Evolutionary conservation across 2,329 filamentous ascomycete genomes (phyloP), one percentile per base, ranked within the genome.

Genomic region (Graphilbum sp.): DNA sequence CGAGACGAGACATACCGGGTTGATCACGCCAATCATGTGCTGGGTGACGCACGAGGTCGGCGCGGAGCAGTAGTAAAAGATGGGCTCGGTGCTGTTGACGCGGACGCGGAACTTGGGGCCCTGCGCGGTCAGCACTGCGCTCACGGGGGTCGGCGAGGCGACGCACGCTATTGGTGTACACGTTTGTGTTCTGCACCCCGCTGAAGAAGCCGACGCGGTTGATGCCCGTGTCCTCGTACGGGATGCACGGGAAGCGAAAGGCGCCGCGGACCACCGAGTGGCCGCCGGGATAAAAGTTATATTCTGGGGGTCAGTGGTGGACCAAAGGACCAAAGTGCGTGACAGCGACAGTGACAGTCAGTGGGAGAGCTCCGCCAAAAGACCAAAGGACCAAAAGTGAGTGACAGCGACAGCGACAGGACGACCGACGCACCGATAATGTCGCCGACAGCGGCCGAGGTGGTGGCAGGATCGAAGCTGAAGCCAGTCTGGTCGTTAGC

Each of bases 11-110:
- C 62, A 43, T 59, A 75, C 70, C 7, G 76, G 69, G 49, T 87
- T 88, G 46, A 88, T 77, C 2, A 72, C 78, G 3, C 80, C 81
- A 15, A 88, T 67, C 81, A 88, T 88, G 18, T 71, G 66, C 32
- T 77, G 66, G 3, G 58, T 53, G 3, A 64, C 62, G 49, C 82
- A 88, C 2, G 77, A 81, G 1, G 62, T 66, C 0, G 72, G 66
- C 0, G 78, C 78, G 0, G 75, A 71, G 45, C 77, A 84, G 53
- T 83, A 84, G 54, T 70, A 80, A 52, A 77, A 81, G 15, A 75
- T 67, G 0, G 79, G 76, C 18, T 67, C 54, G 0, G 73, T 76
- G 45, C 75, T 61, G 46, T 79, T 79, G 40, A 82, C 59, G 17
- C 44, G 46, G 19, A 67, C 46, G 32, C 51, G 48, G 41, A 52